Percentiles rank a stretch among this genome's conserved stretches.
These are phyloP conservation scores for Gymnopilus dilepis DNA, from an alignment of 768 basidiomycete genomes.

Conservation along the genomic window DNA sequence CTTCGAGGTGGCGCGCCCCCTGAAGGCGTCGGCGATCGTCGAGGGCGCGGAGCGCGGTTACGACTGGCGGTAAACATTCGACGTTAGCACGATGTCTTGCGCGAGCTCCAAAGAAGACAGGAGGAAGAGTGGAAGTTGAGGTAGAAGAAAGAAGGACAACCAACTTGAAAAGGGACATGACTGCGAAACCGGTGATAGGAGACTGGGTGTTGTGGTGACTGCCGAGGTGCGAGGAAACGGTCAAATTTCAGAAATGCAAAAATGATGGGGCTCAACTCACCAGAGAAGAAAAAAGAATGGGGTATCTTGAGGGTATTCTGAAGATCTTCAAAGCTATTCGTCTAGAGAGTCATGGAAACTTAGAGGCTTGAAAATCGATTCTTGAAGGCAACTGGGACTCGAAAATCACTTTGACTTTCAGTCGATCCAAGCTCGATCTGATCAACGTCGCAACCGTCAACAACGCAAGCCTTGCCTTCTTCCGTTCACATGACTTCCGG, in stretches of 20 bases:
- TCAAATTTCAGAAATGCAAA: not conserved
- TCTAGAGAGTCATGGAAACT: not conserved
- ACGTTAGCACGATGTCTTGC: not conserved
- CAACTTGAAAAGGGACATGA: conserved; percentile 44
- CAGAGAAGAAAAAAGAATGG: not conserved
- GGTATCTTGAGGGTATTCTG: not conserved
- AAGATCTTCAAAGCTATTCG: not conserved
- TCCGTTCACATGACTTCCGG: not conserved
- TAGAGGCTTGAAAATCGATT: not conserved
- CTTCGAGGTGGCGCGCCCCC: conserved; percentile 20
- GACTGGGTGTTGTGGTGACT: not conserved
- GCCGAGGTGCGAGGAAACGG: not conserved
- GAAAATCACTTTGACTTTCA: not conserved
- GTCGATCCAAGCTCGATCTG: not conserved
- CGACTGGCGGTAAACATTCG: conserved; percentile 31
- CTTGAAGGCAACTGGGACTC: not conserved
- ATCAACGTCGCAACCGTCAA: not conserved
- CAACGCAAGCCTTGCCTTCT: too few species aligned
- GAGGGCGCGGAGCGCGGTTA: conserved; percentile 34
- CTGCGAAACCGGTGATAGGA: conserved; percentile 1
- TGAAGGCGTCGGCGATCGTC: conserved; percentile 34
- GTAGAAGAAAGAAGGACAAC: conserved; percentile 15
- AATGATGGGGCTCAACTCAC: not conserved
- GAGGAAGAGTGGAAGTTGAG: conserved; percentile 1
- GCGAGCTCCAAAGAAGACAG: not conserved